Evolutionary conservation across 73 alveolate genomes (phyloP).

Genomic region (Halteria grandinella): DNA sequence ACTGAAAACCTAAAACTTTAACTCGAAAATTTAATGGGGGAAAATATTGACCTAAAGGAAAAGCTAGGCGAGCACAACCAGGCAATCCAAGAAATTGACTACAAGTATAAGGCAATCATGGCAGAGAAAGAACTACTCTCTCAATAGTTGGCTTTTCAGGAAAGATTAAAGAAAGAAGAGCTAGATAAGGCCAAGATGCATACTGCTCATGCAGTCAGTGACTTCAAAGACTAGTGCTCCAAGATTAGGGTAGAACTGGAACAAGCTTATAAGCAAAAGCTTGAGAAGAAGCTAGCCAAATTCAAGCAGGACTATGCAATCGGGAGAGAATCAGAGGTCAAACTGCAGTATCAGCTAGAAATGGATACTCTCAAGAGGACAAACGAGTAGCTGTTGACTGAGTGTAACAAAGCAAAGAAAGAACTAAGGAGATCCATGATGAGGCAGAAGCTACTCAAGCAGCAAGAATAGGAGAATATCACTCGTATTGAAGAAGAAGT

Average conservation of each 20-base stretch:
- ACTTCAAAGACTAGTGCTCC: conserved; percentile 27
- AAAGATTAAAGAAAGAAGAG: conserved; percentile 24
- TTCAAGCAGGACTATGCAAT: conserved; percentile 18
- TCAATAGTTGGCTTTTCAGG: conserved; percentile 6
- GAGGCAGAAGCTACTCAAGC: too few relatives aligned
- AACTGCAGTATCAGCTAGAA: not conserved
- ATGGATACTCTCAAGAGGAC: not conserved
- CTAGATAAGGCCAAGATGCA: not conserved
- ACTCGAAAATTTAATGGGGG: not conserved
- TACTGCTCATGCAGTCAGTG: conserved; percentile 10
- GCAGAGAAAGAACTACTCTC: conserved; percentile 10
- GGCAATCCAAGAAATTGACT: conserved; percentile 13
- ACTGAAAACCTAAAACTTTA: too few relatives aligned
- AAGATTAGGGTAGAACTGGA: conserved; percentile 22
- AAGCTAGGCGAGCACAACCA: conserved; percentile 8
- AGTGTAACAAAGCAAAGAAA: too few relatives aligned
- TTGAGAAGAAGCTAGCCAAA: conserved; percentile 22
- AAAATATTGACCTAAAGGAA: not conserved
- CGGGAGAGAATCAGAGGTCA: not conserved
- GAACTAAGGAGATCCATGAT: too few relatives aligned
- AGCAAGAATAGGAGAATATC: too few relatives aligned
- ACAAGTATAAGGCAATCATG: not conserved
- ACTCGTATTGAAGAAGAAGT: too few relatives aligned
- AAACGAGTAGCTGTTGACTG: too few relatives aligned
- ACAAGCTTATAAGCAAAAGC: not conserved